Evolutionary conservation across 495 filamentous ascomycete genomes (phyloP).

Genomic region (Penicillium flavigenum): DNA sequence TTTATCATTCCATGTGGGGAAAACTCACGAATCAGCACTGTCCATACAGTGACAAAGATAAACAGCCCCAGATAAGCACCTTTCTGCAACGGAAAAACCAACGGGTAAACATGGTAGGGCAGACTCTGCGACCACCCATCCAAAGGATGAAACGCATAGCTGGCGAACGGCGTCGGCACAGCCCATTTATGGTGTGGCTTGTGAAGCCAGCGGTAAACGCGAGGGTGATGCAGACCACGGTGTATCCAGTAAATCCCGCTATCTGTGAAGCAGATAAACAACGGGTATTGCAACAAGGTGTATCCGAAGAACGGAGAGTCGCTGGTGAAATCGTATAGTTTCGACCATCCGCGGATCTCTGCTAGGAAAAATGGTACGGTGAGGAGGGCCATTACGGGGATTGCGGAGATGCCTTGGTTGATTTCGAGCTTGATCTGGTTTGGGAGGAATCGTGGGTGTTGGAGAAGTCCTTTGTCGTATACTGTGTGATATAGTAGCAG

Average conservation of each 20-base stretch:
- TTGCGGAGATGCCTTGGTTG: constrained; percentile 60
- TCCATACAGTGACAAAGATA: constrained; percentile 92
- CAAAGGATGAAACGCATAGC: constrained; percentile 89
- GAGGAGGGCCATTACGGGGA: constrained; percentile 77
- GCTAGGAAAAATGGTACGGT: constrained; percentile 77
- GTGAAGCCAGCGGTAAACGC: constrained; percentile 81
- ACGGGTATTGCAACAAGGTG: constrained; percentile 77
- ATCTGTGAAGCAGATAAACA: constrained; percentile 91
- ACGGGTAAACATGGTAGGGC: constrained; percentile 92
- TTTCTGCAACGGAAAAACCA: constrained; percentile 90
- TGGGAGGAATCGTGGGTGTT: constrained; percentile 87
- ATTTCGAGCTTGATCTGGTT: constrained; percentile 88
- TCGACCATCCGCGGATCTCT: constrained; percentile 80
- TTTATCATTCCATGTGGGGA: too few relatives aligned
- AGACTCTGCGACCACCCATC: constrained; percentile 87
- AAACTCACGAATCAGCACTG: constrained; percentile 79
- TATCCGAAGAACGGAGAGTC: constrained; percentile 72
- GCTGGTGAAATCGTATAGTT: constrained; percentile 72
- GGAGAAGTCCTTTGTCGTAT: constrained; percentile 82
- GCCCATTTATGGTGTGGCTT: constrained; percentile 99
- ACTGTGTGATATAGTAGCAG: constrained; percentile 78
- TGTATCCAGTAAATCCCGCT: constrained; percentile 92
- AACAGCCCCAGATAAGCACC: constrained; percentile 80
- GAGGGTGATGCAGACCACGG: constrained; percentile 75
- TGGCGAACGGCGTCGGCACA: constrained; percentile 89